Evolutionary conservation across 129 eudicot species (phyloP), one percentile per base, ranked within the genome.

Genomic region (Helianthus tuberosus): DNA sequence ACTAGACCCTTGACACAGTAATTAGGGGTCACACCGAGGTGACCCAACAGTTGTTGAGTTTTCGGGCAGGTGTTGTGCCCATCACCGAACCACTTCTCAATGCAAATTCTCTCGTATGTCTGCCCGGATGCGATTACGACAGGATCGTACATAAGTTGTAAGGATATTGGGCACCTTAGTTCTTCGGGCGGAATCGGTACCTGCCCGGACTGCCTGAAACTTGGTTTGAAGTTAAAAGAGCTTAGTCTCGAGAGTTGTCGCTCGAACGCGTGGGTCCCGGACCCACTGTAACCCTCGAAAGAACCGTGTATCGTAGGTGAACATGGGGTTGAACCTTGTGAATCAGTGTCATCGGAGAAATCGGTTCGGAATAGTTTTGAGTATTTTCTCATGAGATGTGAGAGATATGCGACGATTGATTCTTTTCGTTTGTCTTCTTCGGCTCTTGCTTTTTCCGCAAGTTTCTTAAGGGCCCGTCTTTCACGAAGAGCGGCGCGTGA

Each of bases 61-160:
- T 95, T 95, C 7, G 99, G 99, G 81, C 99, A 95, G 11, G 99
- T 95, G 78, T 86, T 85, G 80, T 95, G 97, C 81, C 97, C 99
- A 9, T 95, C 99, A 66, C 84, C 69, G 70, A 95, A 91, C 99
- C 99, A 95, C 74, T 95, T 95, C 80, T 95, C 99, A 3, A 95
- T 95, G 78, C 99, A 95, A 72, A 91, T 74, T 67, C 93, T 82
- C 84, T 95, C 99, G 38, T 95, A 91, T 41, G 99, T 91, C 77
- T 95, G 99, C 60, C 99, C 99, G 8, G 99, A 95, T 11, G 99
- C 90, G 14, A 95, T 87, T 32, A 95, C 91, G n/a, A 95, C 99
- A 2, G 99, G 99, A 32, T 95, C 97, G 39, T 86, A 89, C 99
- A 95, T 95, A 71, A 95, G 96, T 77, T 95, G 99, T 74, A 95